Percentiles rank a stretch among this genome's conserved stretches.
These are phyloP conservation scores for Multifurca ochricompacta DNA, from an alignment of 768 basidiomycete genomes.

Conservation along the genomic window DNA sequence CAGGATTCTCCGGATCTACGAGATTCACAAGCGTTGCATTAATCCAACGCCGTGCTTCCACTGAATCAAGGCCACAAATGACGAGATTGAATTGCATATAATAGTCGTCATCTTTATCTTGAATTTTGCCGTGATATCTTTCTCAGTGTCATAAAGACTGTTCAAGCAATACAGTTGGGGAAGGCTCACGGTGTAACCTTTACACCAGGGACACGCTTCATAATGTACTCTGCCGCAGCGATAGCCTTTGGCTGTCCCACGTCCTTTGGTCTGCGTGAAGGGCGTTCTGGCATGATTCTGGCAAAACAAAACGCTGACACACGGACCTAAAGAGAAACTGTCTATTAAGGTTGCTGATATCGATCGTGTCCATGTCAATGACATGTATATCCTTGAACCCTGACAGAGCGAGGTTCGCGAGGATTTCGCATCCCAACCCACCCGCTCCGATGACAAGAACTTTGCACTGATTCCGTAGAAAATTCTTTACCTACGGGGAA, in stretches of 20 bases:
- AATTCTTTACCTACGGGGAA: conserved; percentile 66
- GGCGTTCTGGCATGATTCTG: background rate
- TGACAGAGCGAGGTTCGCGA: conserved; percentile 90
- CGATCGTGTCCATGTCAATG: conserved; percentile 99
- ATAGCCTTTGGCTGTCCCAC: conserved; percentile 92
- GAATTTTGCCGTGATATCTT: conserved; percentile 95
- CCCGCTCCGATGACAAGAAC: conserved; percentile 98
- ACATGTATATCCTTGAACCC: conserved; percentile 99
- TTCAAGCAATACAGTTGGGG: background rate
- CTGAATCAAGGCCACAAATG: conserved; percentile 95
- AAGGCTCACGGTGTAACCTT: conserved; percentile 87
- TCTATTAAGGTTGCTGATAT: conserved; percentile 96
- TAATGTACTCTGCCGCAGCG: conserved; percentile 92
- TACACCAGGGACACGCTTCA: conserved; percentile 94
- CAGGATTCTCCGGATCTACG: conserved; percentile 87
- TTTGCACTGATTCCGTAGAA: conserved; percentile 78
- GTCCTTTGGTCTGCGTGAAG: conserved; percentile 59
- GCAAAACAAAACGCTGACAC: background rate
- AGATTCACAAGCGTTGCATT: conserved; percentile 95
- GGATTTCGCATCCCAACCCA: conserved; percentile 94
- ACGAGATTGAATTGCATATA: conserved; percentile 96
- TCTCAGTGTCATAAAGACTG: conserved; percentile 2
- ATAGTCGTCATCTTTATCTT: conserved; percentile 92
- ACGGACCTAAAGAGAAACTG: conserved; percentile 93
- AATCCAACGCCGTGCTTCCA: conserved; percentile 97